Conservation (phyloP, 2,329 filamentous ascomycete species). For the Xylaria sp. region DNA sequence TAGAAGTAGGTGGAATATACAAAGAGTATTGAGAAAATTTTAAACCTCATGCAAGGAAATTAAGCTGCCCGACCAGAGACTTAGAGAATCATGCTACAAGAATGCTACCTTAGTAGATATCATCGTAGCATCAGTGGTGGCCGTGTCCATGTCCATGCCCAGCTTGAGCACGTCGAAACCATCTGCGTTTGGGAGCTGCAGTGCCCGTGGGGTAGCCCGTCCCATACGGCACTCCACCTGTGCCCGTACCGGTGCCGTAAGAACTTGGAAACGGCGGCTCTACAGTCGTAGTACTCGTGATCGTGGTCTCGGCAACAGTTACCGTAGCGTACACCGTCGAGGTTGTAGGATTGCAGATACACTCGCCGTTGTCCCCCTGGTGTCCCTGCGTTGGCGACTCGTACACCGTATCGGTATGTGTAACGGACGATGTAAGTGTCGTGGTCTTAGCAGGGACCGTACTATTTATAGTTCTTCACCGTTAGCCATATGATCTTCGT, state of each 20-base stretch:
- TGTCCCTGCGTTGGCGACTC: slow-evolving; percentile 7
- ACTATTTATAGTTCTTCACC: background rate
- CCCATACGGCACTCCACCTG: slow-evolving; percentile 14
- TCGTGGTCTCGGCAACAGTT: slow-evolving; percentile 27
- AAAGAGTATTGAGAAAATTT: background rate
- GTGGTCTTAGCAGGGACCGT: slow-evolving; percentile 4
- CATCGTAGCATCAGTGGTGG: slow-evolving; percentile 7
- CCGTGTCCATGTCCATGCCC: slow-evolving; percentile 29
- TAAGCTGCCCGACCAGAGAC: background rate
- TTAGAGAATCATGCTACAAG: background rate
- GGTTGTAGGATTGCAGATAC: slow-evolving; percentile 33
- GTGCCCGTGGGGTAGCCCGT: slow-evolving; percentile 26
- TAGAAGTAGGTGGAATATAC: background rate
- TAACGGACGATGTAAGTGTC: slow-evolving; percentile 19
- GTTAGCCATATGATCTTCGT: slow-evolving; percentile 27
- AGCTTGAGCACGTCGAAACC: slow-evolving; percentile 32
- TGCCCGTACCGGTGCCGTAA: slow-evolving; percentile 30
- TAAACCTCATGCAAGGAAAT: background rate
- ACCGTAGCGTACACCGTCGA: slow-evolving; percentile 38
- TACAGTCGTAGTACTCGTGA: slow-evolving; percentile 34
- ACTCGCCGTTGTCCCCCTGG: slow-evolving; percentile 6
- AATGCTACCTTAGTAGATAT: background rate
- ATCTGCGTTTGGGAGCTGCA: slow-evolving; percentile 29
- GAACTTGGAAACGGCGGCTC: slow-evolving; percentile 37
- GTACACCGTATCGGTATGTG: slow-evolving; percentile 23